Conservation (phyloP, 1,139 yeast genomes). For the Debaryomyces fabryi region DNA sequence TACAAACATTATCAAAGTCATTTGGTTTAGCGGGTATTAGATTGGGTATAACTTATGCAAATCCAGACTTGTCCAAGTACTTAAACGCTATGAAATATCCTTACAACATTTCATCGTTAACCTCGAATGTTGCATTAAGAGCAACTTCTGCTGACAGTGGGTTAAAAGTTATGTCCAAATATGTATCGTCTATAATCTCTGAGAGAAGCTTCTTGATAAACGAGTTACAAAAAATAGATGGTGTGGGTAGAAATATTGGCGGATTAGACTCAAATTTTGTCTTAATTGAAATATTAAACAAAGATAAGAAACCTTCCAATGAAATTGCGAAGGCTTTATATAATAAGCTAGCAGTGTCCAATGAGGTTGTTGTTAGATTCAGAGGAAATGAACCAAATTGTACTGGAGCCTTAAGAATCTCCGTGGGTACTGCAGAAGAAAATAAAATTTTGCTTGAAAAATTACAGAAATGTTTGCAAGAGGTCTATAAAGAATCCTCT, state of each 20-base stretch:
- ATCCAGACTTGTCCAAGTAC: slow-evolving; percentile 59
- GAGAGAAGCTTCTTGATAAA: slow-evolving; percentile 60
- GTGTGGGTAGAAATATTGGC: slow-evolving; percentile 77
- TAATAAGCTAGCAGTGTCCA: slow-evolving; percentile 65
- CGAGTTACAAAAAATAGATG: slow-evolving; percentile 54
- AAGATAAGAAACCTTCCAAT: slow-evolving; percentile 64
- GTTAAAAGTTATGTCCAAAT: slow-evolving; percentile 57
- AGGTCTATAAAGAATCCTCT: slow-evolving; percentile 6
- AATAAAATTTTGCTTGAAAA: slow-evolving; percentile 58
- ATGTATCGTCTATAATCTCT: slow-evolving; percentile 50
- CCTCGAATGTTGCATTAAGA: slow-evolving; percentile 74
- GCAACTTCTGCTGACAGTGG: slow-evolving; percentile 64
- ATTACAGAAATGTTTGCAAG: slow-evolving; percentile 33
- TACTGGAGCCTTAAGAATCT: slow-evolving; percentile 80
- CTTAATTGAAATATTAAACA: slow-evolving; percentile 67
- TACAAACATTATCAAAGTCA: slow-evolving; percentile 91
- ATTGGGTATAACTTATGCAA: slow-evolving; percentile 76
- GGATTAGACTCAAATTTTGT: slow-evolving; percentile 89
- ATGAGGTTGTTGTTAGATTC: slow-evolving; percentile 82
- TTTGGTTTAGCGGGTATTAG: slow-evolving; percentile 96
- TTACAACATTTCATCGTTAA: slow-evolving; percentile 83
- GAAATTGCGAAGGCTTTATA: slow-evolving; percentile 71
- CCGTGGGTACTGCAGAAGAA: slow-evolving; percentile 83
- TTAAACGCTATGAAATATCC: slow-evolving; percentile 94
- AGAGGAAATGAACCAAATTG: slow-evolving; percentile 92